These are phyloP conservation scores for Pseudogymnoascus verrucosus DNA, from an alignment of 2,329 filamentous ascomycete genomes.

Conservation along the genomic window DNA sequence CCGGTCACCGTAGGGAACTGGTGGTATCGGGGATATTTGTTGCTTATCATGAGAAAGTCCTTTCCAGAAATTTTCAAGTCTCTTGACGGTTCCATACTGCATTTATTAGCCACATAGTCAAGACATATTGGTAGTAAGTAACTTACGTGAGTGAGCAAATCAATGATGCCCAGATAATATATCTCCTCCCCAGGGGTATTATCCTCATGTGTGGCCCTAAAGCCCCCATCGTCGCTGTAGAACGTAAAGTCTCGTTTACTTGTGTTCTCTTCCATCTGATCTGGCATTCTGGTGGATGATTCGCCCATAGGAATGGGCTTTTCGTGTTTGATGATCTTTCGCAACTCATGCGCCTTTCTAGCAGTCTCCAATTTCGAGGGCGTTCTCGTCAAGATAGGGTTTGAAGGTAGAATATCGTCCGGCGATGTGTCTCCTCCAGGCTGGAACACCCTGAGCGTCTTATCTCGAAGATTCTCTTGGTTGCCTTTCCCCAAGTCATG, in stretches of 20 bases:
- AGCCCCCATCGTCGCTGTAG: slow-evolving; percentile 88
- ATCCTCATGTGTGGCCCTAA: slow-evolving; percentile 87
- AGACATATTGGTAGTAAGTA: neutral
- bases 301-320: slow-evolving; percentile 89
- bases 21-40: slow-evolving; percentile 88
- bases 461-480: slow-evolving; percentile 83
- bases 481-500: slow-evolving; percentile 88
- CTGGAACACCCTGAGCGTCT: slow-evolving; percentile 89
- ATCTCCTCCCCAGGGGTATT: slow-evolving; percentile 80
- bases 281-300: slow-evolving; percentile 76
- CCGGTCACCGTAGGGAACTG: slow-evolving; percentile 83
- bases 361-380: slow-evolving; percentile 90
- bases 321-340: slow-evolving; percentile 87
- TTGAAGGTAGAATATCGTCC: slow-evolving; percentile 40
- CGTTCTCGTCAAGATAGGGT: slow-evolving; percentile 67
- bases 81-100: slow-evolving; percentile 89
- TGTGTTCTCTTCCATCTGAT: slow-evolving; percentile 71
- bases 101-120: slow-evolving; percentile 14
- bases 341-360: slow-evolving; percentile 80
- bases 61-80: slow-evolving; percentile 95
- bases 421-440: slow-evolving; percentile 62
- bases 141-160: slow-evolving; percentile 92
- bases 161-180: slow-evolving; percentile 97
- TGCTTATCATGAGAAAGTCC: slow-evolving; percentile 74
- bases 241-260: slow-evolving; percentile 69